Base-by-base conservation (phyloP, 768 basidiomycete species). In the Pleurotus djamor region DNA sequence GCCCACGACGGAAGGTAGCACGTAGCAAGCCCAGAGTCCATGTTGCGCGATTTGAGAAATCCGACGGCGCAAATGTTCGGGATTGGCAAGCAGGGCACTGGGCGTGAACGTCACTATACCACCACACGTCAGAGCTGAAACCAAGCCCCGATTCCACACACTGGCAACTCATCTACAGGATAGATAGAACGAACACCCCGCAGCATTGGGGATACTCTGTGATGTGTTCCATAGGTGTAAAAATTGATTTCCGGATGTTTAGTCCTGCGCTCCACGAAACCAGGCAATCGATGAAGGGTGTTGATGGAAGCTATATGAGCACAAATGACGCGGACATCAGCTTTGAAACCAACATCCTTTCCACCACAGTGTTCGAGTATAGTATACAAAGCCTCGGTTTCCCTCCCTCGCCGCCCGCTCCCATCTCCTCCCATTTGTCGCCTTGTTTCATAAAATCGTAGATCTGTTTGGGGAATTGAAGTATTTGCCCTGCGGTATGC, bases 91-190 rank as follows among this genome's bases (percentile, higher is more conserved):
- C 49, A 92, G 76, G 16, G 83, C 87, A 56, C 73, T 73, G 1
- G 90, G 79, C 14, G 86, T 87, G 60, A 92, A 88, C 1, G 89
- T 90, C 2, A 86, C 79, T 61, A 92, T 71, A 3, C 91, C 91
- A 50, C 91, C 91, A 62, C 37, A 16, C 17, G 55, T 32, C 13
- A 17, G n/a, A n/a, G 10, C 4, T 57, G 28, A 21, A 7, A 12
- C 37, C 32, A 33, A 33, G 16, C 28, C 3, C 33, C 9, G 59
- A 13, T 33, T 33, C 41, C 48, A 32, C 7, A 43, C 35, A 1
- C 32, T 28, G 21, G 21, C 13, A 10, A 69, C 80, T 52, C 66
- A 90, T 90, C 91, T 59, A 83, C 69, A 41, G 87, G 87, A 65
- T 83, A 91, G 9, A 92, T 80, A 61, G 87, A 86, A 35, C 79